Evolutionary conservation across 1,284 basidiomycete species (phyloP), one percentile per base, ranked within the genome.

Genomic region (Ceratobasidium papillatum): DNA sequence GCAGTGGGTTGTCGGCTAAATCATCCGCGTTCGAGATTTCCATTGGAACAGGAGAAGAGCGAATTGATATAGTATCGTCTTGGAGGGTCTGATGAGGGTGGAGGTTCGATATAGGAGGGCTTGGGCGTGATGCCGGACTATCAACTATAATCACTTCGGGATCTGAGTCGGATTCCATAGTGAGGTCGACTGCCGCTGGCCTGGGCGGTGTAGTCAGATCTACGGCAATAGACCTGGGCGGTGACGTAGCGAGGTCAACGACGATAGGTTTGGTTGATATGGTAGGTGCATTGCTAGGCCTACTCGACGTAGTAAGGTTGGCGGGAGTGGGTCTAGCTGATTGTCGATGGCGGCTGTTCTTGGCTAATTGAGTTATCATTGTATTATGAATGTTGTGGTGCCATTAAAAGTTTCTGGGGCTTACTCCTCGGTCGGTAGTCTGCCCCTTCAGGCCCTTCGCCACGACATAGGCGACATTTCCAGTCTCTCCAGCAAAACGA

Each of bases 391-490:
- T 47, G 19, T 47, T 9, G 19, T 41, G 19, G 7, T 47, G 19
- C 19, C 19, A 9, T 19, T 3, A 47, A 47, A 11, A 9, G n/a
- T n/a, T 4, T 47, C 8, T 47, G 19, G 19, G 19, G 19, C 45
- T 47, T n/a, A 47, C 45, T n/a, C 9, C 19, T 47, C 3, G 45
- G 8, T 12, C 63, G 22, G 41, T 54, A 19, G 34, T 68, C 32
- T 27, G 27, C 30, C 27, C 65, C 65, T 25, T 68, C 65, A 12
- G 49, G 49, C 36, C 65, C 65, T 56, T 38, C 14, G n/a, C 51
- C 51, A n/a, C 51, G 49, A 43, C 65, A 68, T n/a, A 30, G 2
- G 8, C 65, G 5, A 56, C 65, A 68, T 49, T 12, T 41, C 65
- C 65, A 68, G 49, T 68, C 65, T 4, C 2, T 2, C 65, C 65